A percentile compares a stretch with the other conserved stretches of the same genome.
Conservation (phyloP, 345 rosid species). For the Dipteronia dyeriana region DNA sequence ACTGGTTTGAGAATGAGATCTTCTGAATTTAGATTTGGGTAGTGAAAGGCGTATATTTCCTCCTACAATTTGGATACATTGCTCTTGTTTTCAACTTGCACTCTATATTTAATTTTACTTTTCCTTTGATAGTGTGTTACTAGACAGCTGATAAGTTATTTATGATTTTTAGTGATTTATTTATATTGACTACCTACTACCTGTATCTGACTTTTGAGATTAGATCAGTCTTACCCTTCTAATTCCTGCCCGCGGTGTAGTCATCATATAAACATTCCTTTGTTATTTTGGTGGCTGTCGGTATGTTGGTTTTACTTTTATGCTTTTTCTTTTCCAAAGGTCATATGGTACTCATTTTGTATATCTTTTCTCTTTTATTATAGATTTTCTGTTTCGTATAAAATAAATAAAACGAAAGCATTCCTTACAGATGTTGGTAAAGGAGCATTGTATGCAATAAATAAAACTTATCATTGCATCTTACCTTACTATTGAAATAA, state of each 20-base stretch:
- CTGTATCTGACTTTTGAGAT: not conserved
- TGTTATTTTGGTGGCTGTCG: not conserved
- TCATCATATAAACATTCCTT: not conserved
- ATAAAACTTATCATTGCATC: conserved; percentile 2
- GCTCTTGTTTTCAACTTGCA: not conserved
- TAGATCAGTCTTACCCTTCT: conserved; percentile 2
- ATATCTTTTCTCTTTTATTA: too few relatives aligned
- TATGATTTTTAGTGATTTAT: not conserved
- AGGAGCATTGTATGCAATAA: not conserved
- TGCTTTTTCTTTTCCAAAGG: not conserved
- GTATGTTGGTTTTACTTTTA: not conserved
- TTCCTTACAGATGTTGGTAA: not conserved
- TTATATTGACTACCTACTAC: not conserved
- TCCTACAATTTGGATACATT: not conserved
- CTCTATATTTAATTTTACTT: not conserved
- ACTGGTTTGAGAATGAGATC: not conserved
- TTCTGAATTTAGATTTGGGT: not conserved
- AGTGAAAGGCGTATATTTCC: not conserved
- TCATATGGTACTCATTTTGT: not conserved
- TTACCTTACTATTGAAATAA: not conserved
- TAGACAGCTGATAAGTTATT: not conserved
- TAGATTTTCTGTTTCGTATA: not conserved
- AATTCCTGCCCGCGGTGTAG: not conserved
- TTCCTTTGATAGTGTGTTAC: not conserved
- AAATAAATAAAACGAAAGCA: not conserved